A percentile compares a stretch with the other conserved stretches of the same genome.
phyloP scores from a whole-genome alignment of 1,284 basidiomycete species.

The Trichosporon sp. region DNA sequence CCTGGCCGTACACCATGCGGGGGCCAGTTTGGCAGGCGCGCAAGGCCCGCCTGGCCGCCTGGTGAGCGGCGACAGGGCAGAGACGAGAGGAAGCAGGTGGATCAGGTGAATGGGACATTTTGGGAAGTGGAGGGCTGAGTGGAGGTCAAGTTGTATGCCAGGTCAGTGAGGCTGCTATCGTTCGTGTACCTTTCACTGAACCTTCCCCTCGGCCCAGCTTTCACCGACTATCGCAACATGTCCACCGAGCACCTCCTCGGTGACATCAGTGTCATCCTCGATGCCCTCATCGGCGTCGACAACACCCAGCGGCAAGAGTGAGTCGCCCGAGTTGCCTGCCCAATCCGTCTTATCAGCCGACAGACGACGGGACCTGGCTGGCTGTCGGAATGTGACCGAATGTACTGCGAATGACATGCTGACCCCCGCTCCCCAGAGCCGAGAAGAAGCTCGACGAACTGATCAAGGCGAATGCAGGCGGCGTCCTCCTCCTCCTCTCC shows the following conservation, averaged over 20 bases:
- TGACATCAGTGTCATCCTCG: constrained; percentile 45
- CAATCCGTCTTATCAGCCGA: neutral
- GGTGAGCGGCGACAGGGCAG: neutral
- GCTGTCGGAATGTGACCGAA: neutral
- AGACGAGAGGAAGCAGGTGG: neutral
- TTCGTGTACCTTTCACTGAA: constrained; percentile 9
- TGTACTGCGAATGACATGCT: neutral
- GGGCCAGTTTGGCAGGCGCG: too few species aligned
- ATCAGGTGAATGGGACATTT: constrained; percentile 6
- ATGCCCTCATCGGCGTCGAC: constrained; percentile 44
- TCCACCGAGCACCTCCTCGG: constrained; percentile 53
- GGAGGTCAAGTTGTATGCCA: constrained; percentile 2
- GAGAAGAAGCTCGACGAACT: constrained; percentile 43
- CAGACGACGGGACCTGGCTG: neutral
- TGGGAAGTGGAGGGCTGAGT: constrained; percentile 5
- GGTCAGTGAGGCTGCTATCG: neutral
- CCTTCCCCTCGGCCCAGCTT: neutral
- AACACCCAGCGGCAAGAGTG: constrained; percentile 43
- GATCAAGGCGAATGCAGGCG: constrained; percentile 38
- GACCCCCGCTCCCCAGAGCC: constrained; percentile 34
- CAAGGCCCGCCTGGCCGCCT: neutral
- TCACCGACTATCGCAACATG: constrained; percentile 23
- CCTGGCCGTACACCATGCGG: neutral
- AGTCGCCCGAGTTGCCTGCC: constrained; percentile 35
- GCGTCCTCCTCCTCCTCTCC: constrained; percentile 45